Evolutionary conservation across 2,329 filamentous ascomycete species (phyloP), one percentile per base, ranked within the genome.

Genomic region (Botryotinia globosa): DNA sequence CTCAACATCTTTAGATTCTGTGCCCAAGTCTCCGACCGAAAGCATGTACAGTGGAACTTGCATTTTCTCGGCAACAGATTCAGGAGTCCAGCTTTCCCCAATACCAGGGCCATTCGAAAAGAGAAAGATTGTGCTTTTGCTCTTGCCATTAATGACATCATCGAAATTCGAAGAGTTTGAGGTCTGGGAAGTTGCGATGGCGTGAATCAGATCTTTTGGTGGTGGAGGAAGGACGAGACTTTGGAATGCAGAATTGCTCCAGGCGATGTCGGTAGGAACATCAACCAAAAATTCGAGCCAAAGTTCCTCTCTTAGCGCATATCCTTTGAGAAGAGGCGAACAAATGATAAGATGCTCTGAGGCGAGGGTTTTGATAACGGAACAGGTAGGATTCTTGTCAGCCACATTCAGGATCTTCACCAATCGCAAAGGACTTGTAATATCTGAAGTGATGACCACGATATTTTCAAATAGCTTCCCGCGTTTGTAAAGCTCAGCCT

Each of bases 131-230:
- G 86, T 83, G 25, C 85, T 85, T 75, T 83, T 83, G 82, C 86
- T 81, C 69, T 88, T 87, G 66, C 85, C 85, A 16, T 82, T 82
- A 77, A 87, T 86, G 72, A 87, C 81, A 74, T 87, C 85, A 79
- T 87, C 85, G 73, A 87, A 87, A 14, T 75, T 78, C 39, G 79
- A 80, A 34, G 77, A 72, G 22, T 82, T 78, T 48, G 83, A 82
- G 59, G 84, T 81, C 78, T 87, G 85, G 8, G 82, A 83, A 78
- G 85, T 82, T 1, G 84, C 85, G 69, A 87, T 85, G 2, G 85
- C 84, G 10, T 84, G 81, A 75, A 87, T 84, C 16, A 88, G 81
- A 56, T 87, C 84, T 78, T 88, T 88, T 70, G 86, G 82, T 42
- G 84, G 84, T 1, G 82, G 75, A 0, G 84, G 83, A 37, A 88